These are phyloP conservation scores for Paracorniculantispora psalliotae DNA, from an alignment of 2,329 filamentous ascomycete genomes.

Conservation along the genomic window DNA sequence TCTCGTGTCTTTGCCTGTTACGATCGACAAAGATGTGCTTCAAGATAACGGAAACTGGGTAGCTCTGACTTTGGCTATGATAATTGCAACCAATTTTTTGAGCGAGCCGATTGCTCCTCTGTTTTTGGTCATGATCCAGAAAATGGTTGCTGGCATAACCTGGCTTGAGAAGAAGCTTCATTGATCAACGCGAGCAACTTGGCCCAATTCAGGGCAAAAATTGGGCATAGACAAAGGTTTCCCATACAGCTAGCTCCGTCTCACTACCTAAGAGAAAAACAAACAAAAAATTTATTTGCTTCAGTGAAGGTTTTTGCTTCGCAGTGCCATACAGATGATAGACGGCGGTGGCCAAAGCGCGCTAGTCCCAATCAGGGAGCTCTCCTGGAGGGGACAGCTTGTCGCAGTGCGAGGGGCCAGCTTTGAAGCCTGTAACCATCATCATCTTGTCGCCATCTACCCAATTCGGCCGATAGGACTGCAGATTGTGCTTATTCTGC, in stretches of 20 bases:
- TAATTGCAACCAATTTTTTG: slow-evolving; percentile 16
- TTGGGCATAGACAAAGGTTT: too few relatives aligned
- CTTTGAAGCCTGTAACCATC: neutral
- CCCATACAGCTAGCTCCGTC: too few relatives aligned
- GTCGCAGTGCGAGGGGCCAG: slow-evolving; percentile 4
- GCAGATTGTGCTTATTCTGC: neutral
- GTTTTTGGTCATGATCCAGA: neutral
- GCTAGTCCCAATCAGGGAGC: slow-evolving; percentile 10
- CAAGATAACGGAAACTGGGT: slow-evolving; percentile 14
- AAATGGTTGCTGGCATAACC: neutral
- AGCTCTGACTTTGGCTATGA: slow-evolving; percentile 18
- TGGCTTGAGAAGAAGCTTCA: neutral
- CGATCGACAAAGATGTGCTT: slow-evolving; percentile 13
- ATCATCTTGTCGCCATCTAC: slow-evolving; percentile 2
- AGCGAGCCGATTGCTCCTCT: slow-evolving; percentile 17
- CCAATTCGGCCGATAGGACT: slow-evolving; percentile 4
- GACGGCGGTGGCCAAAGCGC: neutral
- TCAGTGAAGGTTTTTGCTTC: too few relatives aligned
- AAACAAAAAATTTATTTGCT: too few relatives aligned
- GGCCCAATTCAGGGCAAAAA: neutral
- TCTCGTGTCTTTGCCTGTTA: slow-evolving; percentile 17
- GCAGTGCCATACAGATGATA: too few relatives aligned
- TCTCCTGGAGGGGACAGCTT: slow-evolving; percentile 13
- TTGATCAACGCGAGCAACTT: neutral
- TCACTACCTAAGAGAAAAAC: too few relatives aligned